Evolutionary conservation across 768 basidiomycete species (phyloP), one percentile per base, ranked within the genome.

Genomic region (Tulasnella sp.): DNA sequence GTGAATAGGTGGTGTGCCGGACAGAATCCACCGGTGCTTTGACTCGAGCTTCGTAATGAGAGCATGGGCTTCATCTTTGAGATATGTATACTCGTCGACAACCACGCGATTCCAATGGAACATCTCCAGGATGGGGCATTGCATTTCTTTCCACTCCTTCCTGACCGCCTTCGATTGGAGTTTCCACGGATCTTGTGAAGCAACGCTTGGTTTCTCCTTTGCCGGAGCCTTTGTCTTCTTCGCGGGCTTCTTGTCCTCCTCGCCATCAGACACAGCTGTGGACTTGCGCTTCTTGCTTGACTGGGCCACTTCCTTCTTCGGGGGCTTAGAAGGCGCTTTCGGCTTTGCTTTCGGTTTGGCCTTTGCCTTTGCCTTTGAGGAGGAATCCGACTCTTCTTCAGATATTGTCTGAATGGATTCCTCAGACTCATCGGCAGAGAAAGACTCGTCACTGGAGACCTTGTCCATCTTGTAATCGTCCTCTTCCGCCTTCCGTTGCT

Each of bases 61-160:
- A 2, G 93, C 86, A 78, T 93, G 91, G 8, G 90, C 86, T 80
- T 92, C 90, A 74, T 92, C 93, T 34, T 91, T 89, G 31, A 96
- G 86, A 80, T 98, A 97, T 0, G 95, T 96, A 82, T 96, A 98
- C 81, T 98, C 96, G 83, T 97, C 96, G 54, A 97, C 90, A 71
- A 98, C 91, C 37, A 92, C 88, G 6, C 96, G 91, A 3, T 93
- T 85, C 82, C 93, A 97, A 80, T 95, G 89, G 88, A 98, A 97
- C 86, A 95, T 91, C 83, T 97, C 94, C 72, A 97, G 84, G 22
- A 94, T 92, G 0, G 96, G 94, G 0, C 90, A 88, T 72, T 89
- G 87, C 90, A 96, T 92, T 80, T 89, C 84, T 8, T 85, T 90
- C 91, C 91, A 97, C 79, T 97, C 90, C 72, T 85, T 86, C 80